Evolutionary conservation across 1,284 basidiomycete genomes (phyloP), one percentile per base, ranked within the genome.

Genomic region (Ganoderma sinense): DNA sequence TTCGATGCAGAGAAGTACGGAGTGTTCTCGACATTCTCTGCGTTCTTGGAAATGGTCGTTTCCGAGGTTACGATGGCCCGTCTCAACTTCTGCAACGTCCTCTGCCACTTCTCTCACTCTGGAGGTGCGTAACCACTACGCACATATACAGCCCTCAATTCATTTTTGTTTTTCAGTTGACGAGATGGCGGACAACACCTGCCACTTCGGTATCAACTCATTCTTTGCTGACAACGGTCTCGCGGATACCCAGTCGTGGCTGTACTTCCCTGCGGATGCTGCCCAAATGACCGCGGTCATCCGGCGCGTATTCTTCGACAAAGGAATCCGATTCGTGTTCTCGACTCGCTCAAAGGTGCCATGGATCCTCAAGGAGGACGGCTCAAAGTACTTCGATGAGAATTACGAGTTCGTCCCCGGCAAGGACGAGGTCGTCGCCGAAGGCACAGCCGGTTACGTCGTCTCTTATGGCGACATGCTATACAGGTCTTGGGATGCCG

Each of bases 51-150:
- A 85, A 96, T 96, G 94, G 84, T 93, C 69, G 81, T 95, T 69
- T 95, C 94, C 2, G 94, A 96, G 79, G 83, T 95, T 68, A 95
- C 94, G n/a, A 96, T 96, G 94, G 94, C 94, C 20, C 88, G 94
- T 66, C 81, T 95, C 77, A 95, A 95, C 81, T 87, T 91, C 77
- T 94, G 93, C 84, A 96, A 96, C 77, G 89, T 96, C 20, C 87
- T 96, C 39, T 91, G 86, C 77, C 94, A 96, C 82, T 96, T 95
- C 84, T 95, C 94, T 31, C 94, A 96, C 82, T 91, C 93, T 43
- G 94, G 94, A 77, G 91, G 92, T 87, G 23, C 23, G 62, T 64
- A 13, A 26, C 14, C 11, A 29, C 11, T 5, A 39, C 36, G 29
- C 29, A 13, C 39, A 6, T 55, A 41, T 23, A 23, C 7, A 14